These are phyloP conservation scores for Beta corolliflora DNA, from an alignment of 179 eudicot species.

Conservation along the genomic window DNA sequence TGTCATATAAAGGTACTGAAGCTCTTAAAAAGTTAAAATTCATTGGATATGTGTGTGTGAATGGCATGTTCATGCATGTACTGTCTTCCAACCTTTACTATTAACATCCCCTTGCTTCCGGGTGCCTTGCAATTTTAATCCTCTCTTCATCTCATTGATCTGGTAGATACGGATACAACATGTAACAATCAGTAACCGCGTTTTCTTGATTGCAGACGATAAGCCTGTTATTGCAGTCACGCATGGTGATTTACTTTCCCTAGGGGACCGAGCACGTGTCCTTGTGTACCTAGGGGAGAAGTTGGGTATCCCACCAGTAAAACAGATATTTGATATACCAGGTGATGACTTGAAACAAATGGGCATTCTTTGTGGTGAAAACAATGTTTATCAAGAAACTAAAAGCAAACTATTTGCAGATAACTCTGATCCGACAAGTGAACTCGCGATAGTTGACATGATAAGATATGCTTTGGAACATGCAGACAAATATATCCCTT, in stretches of 20 bases:
- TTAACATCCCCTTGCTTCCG: neutral
- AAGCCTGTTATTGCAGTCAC: constrained; percentile 81
- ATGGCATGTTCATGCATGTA: neutral
- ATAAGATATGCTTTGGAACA: constrained; percentile 64
- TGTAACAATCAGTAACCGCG: neutral
- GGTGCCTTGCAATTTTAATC: constrained; percentile 8
- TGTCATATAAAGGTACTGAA: constrained; percentile 73
- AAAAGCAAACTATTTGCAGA: constrained; percentile 45
- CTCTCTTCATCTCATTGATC: neutral
- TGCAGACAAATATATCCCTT: constrained; percentile 71
- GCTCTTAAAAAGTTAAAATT: neutral
- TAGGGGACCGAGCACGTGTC: constrained; percentile 61
- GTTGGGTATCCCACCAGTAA: constrained; percentile 65
- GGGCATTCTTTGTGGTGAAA: constrained; percentile 5
- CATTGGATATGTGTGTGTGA: neutral
- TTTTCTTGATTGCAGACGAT: constrained; percentile 57
- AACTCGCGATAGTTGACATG: constrained; percentile 59
- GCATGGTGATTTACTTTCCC: constrained; percentile 79
- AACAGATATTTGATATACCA: constrained; percentile 83
- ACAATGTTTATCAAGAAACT: constrained; percentile 2
- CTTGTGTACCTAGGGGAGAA: constrained; percentile 72
- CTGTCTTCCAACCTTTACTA: neutral
- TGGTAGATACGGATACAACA: neutral
- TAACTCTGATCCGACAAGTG: constrained; percentile 49
- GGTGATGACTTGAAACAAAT: constrained; percentile 39